Base-by-base conservation (phyloP, 2,329 filamentous ascomycete species). In the Periconia sp. region DNA sequence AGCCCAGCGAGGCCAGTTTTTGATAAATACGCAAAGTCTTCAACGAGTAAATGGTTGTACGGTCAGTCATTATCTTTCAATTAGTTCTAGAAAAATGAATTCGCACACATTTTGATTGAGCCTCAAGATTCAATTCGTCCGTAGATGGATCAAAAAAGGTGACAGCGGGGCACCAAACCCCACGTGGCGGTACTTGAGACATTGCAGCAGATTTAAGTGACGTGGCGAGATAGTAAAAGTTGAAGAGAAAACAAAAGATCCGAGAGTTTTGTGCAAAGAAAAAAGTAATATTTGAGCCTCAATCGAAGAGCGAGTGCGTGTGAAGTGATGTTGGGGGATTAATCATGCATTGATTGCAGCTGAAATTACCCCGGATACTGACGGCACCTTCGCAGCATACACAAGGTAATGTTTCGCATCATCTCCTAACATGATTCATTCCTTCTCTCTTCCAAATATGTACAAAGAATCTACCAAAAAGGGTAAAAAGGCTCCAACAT, bases 1-100 rank as follows among this genome's bases (percentile, higher is more conserved):
- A 78, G 72, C 18, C 76, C 76, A 17, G 72, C 69, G 17, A 78
- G 70, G 6, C 68, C 67, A 44, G 76, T 72, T 17, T 65, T 62
- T n/a, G 72, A 70, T 20, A 78, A 69, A 60, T 77, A 77, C 8
- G 55, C 55, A 59, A 71, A 77, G 66, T 76, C 33, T 37, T 37
- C 11, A 37, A 37, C 11, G 33, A 37, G 33, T 3, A 37, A 37
- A n/a, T 37, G 11, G 33, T 37, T 37, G 23, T 27, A 27, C 3
- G 13, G 33, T n/a, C 15, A 14, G 33, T 11, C 33, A 37, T n/a
- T 37, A 14, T 37, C 11, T 13, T 37, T 5, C 15, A 13, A 6
- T 37, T 37, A 13, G 11, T 37, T 6, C 10, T 37, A 14, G 11
- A 11, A n/a, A 3, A 37, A 6, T 3, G 10, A 11, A 37, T 27